Conservation (phyloP, 2,329 filamentous ascomycete species). For the Cadophora gregata region DNA sequence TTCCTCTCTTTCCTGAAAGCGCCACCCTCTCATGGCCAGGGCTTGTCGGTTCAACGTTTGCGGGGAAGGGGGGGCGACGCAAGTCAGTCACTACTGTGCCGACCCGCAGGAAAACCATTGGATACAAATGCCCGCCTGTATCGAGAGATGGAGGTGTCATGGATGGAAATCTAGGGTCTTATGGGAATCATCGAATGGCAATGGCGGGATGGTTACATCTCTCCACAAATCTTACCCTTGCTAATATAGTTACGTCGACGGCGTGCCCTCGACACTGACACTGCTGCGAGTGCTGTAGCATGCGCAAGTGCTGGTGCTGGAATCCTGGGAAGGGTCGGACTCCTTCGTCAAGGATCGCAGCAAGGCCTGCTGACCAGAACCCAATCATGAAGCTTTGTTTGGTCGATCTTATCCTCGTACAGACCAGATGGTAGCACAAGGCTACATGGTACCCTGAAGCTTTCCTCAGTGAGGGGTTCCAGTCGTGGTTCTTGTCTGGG, state of each 20-base stretch:
- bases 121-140: constrained; percentile 1
- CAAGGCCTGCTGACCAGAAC: constrained; percentile 3
- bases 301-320: not conserved
- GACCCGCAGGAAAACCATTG: not conserved
- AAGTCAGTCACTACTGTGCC: constrained; percentile 7
- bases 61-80: constrained; percentile 4
- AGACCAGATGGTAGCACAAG: constrained; percentile 11
- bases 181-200: constrained; percentile 1
- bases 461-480: constrained; percentile 7
- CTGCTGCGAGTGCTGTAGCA: too few relatives aligned
- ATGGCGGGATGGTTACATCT: not conserved
- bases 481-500: not conserved
- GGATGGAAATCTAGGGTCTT: constrained; percentile 4
- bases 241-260: constrained; percentile 16
- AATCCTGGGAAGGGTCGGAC: not conserved
- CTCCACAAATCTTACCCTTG: not conserved
- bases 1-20: not conserved
- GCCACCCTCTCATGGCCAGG: constrained; percentile 3
- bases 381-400: constrained; percentile 11
- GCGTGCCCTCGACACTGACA: constrained; percentile 7
- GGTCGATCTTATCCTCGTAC: constrained; percentile 6
- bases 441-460: not conserved
- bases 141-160: constrained; percentile 8
- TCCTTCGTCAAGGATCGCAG: not conserved
- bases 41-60: not conserved